These are phyloP conservation scores for Serendipita sp. DNA, from an alignment of 768 basidiomycete species.

Conservation along the genomic window DNA sequence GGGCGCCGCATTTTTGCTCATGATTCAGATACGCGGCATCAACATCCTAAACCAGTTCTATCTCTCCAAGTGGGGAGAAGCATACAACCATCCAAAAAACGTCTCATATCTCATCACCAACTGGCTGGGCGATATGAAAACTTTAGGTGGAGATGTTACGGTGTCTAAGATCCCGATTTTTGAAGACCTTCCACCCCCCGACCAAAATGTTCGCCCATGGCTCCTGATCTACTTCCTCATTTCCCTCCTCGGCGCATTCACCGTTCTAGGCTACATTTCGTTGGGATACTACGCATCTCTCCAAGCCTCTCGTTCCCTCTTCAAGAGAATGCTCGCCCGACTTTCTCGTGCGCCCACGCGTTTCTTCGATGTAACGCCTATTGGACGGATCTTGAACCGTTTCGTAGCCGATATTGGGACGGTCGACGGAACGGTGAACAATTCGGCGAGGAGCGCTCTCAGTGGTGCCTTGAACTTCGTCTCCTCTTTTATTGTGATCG, in stretches of 20 bases:
- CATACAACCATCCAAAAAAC: conserved; percentile 28
- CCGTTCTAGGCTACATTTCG: conserved; percentile 37
- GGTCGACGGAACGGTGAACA: conserved; percentile 47
- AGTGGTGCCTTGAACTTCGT: conserved; percentile 44
- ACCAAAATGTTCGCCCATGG: conserved; percentile 47
- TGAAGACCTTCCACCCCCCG: conserved; percentile 37
- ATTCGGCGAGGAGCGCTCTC: conserved; percentile 37
- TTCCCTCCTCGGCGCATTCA: conserved; percentile 39
- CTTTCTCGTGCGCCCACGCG: conserved; percentile 47
- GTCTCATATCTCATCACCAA: conserved; percentile 7
- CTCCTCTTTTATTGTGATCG: conserved; percentile 46
- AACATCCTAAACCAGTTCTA: conserved; percentile 47
- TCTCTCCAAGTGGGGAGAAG: conserved; percentile 53
- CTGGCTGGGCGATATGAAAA: background rate
- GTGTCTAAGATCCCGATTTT: background rate
- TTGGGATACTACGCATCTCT: conserved; percentile 55
- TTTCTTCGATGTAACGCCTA: conserved; percentile 60
- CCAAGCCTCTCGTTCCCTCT: conserved; percentile 40
- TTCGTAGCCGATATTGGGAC: conserved; percentile 65
- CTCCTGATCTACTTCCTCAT: conserved; percentile 46
- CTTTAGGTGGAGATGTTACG: conserved; percentile 20
- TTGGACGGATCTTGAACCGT: conserved; percentile 64
- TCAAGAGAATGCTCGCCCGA: conserved; percentile 34
- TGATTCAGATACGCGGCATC: conserved; percentile 38
- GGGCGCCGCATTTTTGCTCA: conserved; percentile 34